Evolutionary conservation across 345 rosid genomes (phyloP).

Genomic region (Brassica rapa): DNA sequence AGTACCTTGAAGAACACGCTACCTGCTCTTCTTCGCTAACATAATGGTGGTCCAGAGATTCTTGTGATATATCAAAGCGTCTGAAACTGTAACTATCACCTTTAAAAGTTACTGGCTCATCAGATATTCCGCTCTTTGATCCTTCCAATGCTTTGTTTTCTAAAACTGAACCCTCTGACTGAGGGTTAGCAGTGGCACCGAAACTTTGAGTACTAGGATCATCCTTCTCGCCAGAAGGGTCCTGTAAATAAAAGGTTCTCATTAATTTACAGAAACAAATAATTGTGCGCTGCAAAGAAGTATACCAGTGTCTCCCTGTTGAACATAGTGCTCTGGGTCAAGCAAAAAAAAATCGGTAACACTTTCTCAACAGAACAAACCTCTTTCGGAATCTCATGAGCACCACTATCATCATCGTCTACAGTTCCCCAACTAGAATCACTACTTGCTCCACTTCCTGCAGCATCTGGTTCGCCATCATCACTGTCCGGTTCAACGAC

Average conservation of each 20-base stretch:
- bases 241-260: slow-evolving; percentile 51
- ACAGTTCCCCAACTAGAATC: slow-evolving; percentile 96
- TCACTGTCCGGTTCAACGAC: too few species aligned
- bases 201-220: slow-evolving; percentile 36
- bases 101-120: slow-evolving; percentile 39
- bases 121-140: slow-evolving; percentile 24
- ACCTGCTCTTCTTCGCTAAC: slow-evolving; percentile 70
- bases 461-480: not conserved
- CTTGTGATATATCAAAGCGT: slow-evolving; percentile 75
- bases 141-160: slow-evolving; percentile 43
- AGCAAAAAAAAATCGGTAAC: not conserved
- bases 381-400: slow-evolving; percentile 46
- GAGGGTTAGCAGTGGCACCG: slow-evolving; percentile 39
- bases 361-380: slow-evolving; percentile 46
- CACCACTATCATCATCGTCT: slow-evolving; percentile 65
- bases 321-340: not conserved
- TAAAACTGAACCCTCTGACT: slow-evolving; percentile 28
- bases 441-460: slow-evolving; percentile 81
- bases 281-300: slow-evolving; percentile 8
- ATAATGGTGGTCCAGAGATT: slow-evolving; percentile 81
- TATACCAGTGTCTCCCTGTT: slow-evolving; percentile 5
- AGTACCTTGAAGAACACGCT: slow-evolving; percentile 15
- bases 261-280: slow-evolving; percentile 15
- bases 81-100: slow-evolving; percentile 53
- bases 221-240: not conserved